Base-by-base conservation (phyloP, 352 stramenopile species). In the Detonula confervacea region DNA sequence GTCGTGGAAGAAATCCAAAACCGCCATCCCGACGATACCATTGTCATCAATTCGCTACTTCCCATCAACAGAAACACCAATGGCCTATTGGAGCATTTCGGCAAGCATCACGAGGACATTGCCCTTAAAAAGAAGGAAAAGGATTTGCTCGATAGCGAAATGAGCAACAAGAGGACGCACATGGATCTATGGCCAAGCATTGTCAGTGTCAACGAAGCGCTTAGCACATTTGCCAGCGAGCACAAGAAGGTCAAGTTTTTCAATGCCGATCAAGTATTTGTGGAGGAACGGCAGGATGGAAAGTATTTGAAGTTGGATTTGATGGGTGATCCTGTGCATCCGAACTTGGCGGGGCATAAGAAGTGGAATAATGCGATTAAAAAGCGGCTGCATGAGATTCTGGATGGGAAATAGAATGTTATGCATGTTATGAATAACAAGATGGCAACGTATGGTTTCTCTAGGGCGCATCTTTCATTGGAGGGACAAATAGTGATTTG, bases 1-100 rank as follows among this genome's bases (percentile, higher is more conserved):
- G 65, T 88, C 8, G 81, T 87, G 5, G 86, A 92, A 68, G 71
- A 85, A 54, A 83, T 92, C 69, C 59, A 75, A 49, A 52, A 62
- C 2, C 16, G 33, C 11, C 29, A 79, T 61, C 83, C 83, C 37
- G 44, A 81, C 64, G 65, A 64, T 4, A 65, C 76, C 27, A 77
- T 92, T 35, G 86, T 92, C 1, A 82, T 92, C 20, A 86, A 90
- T 57, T 79, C 68, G 16, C 67, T 92, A n/a, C 65, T 92, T 27
- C 86, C 83, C 14, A 54, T 81, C 12, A 56, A 55, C n/a, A 62
- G 56, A 29, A 74, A 83, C 42, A 52, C 56, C 12, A 51, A 83
- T 70, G 79, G 78, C 9, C 54, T 73, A n/a, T 69, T 87, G 39
- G 73, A 80, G 33, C 64, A 81, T 59, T 73, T 55, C 14, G 67